Percentiles rank a stretch among this genome's conserved stretches.
These are phyloP conservation scores for Rhodamnia rubescens DNA, from an alignment of 345 rosid species.

Conservation along the genomic window DNA sequence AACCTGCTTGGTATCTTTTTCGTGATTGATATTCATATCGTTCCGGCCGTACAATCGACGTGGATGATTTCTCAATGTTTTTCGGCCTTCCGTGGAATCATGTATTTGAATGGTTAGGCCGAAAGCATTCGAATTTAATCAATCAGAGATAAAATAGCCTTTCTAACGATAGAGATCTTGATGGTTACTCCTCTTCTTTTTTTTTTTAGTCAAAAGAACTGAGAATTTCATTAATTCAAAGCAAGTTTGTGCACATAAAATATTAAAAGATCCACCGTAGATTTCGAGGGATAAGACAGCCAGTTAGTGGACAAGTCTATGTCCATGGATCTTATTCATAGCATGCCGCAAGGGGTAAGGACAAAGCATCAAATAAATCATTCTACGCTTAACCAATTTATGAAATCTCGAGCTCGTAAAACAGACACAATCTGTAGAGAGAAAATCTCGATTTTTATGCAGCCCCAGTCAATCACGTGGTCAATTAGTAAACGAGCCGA, in stretches of 20 bases:
- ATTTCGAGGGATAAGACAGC: neutral
- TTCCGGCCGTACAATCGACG: too few relatives aligned
- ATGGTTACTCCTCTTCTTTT: too few relatives aligned
- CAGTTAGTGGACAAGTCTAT: neutral
- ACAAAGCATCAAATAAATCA: too few relatives aligned
- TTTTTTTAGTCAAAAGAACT: too few relatives aligned
- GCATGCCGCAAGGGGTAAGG: too few relatives aligned
- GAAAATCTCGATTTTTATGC: rapidly evolving
- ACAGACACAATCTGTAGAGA: neutral
- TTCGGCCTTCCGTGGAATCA: neutral
- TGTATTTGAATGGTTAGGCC: neutral
- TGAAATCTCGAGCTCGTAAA: neutral
- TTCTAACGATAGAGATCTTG: too few relatives aligned
- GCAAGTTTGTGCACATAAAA: neutral
- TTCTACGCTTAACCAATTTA: neutral
- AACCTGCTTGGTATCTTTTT: neutral
- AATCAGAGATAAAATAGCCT: neutral
- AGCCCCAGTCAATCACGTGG: rapidly evolving
- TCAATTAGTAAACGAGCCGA: neutral
- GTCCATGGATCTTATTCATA: neutral
- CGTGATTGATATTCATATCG: too few relatives aligned
- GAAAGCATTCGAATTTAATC: neutral
- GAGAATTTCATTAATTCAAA: neutral
- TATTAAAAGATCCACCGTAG: neutral
- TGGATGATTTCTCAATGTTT: neutral